Percentiles rank a stretch among this genome's conserved stretches.
phyloP scores from a whole-genome alignment of 768 basidiomycete genomes.

The Antrodiella citrinella region DNA sequence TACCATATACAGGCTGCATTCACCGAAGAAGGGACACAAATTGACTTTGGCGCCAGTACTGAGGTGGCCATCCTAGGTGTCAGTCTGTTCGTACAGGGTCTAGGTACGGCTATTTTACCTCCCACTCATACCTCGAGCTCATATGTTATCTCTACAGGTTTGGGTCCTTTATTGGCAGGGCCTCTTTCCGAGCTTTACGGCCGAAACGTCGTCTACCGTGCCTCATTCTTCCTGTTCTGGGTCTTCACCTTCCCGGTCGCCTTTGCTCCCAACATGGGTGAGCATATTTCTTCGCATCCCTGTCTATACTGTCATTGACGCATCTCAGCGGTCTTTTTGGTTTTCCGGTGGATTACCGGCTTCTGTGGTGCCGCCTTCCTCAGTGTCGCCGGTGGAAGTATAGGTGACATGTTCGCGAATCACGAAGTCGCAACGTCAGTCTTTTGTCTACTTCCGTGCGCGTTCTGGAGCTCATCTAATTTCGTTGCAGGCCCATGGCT shows the following conservation, averaged over 20 bases:
- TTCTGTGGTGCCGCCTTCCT: conserved; percentile 47
- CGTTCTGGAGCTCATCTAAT: background rate
- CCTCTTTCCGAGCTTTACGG: conserved; percentile 45
- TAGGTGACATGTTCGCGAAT: conserved; percentile 46
- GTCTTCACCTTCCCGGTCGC: conserved; percentile 59
- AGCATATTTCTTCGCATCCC: conserved; percentile 12
- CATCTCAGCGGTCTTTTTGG: conserved; percentile 43
- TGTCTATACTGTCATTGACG: background rate
- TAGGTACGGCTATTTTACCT: conserved; percentile 13
- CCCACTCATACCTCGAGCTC: conserved; percentile 19
- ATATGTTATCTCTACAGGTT: conserved; percentile 15
- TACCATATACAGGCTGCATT: conserved; percentile 20
- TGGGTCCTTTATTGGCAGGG: conserved; percentile 16
- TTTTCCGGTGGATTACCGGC: conserved; percentile 50
- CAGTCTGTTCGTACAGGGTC: conserved; percentile 30
- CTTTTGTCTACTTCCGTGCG: conserved; percentile 5
- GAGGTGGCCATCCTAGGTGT: conserved; percentile 34
- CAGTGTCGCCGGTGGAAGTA: conserved; percentile 50
- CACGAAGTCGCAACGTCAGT: conserved; percentile 48
- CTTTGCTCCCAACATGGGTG: conserved; percentile 58
- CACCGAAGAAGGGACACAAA: conserved; percentile 30
- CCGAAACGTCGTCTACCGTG: conserved; percentile 49
- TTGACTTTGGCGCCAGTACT: conserved; percentile 27
- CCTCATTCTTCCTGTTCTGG: conserved; percentile 51
- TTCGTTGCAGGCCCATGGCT: conserved; percentile 37